Evolutionary conservation across 164 flowering plant genomes (phyloP).

Genomic region (Annona cherimola): DNA sequence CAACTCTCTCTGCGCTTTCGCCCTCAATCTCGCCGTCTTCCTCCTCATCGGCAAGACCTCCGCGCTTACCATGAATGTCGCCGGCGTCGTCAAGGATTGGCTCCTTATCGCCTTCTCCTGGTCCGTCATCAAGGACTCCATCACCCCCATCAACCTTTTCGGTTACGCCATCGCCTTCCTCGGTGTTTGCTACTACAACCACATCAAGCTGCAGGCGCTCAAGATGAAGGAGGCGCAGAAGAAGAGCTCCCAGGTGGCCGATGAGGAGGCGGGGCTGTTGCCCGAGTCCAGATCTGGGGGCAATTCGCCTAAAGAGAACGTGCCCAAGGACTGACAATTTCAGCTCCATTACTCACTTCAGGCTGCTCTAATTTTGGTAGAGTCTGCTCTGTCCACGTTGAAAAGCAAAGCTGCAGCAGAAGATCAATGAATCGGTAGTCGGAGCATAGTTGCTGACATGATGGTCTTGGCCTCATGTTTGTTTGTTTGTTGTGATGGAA

Average conservation of each 20-base stretch:
- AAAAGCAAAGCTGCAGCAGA: too few relatives aligned
- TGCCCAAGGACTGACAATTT: too few relatives aligned
- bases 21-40: conserved; percentile 38
- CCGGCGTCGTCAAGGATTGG: conserved; percentile 51
- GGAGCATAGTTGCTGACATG: too few relatives aligned
- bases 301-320: too few relatives aligned
- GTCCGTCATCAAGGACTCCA: conserved; percentile 42
- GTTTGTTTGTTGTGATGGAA: too few relatives aligned
- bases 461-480: too few relatives aligned
- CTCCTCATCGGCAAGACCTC: conserved; percentile 41
- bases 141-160: conserved; percentile 33
- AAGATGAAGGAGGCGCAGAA: conserved; percentile 45
- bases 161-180: conserved; percentile 43
- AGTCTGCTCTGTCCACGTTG: too few relatives aligned
- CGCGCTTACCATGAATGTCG: conserved; percentile 45
- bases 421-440: too few relatives aligned
- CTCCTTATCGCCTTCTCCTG: conserved; percentile 43
- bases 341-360: too few relatives aligned
- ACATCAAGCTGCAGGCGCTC: conserved; percentile 38
- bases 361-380: too few relatives aligned
- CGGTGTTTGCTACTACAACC: conserved; percentile 41
- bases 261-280: conserved; percentile 36
- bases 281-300: conserved; percentile 32
- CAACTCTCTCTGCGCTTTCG: conserved; percentile 40
- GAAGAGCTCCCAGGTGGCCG: conserved; percentile 23